Evolutionary conservation across 2,329 filamentous ascomycete species (phyloP).

Genomic region (Stemphylium beticola): DNA sequence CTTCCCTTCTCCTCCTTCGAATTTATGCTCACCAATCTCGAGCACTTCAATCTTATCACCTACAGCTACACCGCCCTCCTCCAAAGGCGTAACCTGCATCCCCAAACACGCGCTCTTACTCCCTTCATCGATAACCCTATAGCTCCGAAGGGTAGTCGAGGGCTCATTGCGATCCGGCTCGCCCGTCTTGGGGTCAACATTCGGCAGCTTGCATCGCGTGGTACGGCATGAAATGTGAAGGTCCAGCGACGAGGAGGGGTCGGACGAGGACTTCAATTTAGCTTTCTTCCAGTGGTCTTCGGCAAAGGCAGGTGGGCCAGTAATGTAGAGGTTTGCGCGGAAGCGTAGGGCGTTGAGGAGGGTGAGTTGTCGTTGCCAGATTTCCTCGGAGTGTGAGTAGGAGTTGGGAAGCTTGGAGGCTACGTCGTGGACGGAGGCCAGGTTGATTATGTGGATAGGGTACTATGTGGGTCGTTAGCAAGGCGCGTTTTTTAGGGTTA

Average conservation of each 20-base stretch:
- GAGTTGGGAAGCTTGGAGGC: constrained; percentile 62
- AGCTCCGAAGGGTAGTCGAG: constrained; percentile 63
- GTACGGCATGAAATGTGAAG: constrained; percentile 68
- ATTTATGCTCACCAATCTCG: constrained; percentile 43
- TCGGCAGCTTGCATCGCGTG: constrained; percentile 73
- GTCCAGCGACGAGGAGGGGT: constrained; percentile 27
- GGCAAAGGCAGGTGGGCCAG: constrained; percentile 67
- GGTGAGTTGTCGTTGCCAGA: constrained; percentile 49
- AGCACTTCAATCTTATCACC: constrained; percentile 44
- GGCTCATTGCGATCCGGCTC: constrained; percentile 62
- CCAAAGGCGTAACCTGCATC: constrained; percentile 67
- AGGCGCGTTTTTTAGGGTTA: background rate
- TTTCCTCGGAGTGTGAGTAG: constrained; percentile 43
- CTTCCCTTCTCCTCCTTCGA: constrained; percentile 20
- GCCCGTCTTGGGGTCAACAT: constrained; percentile 69
- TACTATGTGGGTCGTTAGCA: constrained; percentile 57
- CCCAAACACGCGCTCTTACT: constrained; percentile 66
- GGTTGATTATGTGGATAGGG: constrained; percentile 71
- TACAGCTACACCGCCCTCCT: constrained; percentile 37
- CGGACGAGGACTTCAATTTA: constrained; percentile 10
- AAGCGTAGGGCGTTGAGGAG: constrained; percentile 69
- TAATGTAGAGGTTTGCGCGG: constrained; percentile 74
- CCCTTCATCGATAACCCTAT: constrained; percentile 66
- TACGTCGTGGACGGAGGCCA: constrained; percentile 68
- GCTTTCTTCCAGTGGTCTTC: constrained; percentile 74